These are phyloP conservation scores for Cicer cuneatum DNA, from an alignment of 306 rosid genomes.

Conservation along the genomic window DNA sequence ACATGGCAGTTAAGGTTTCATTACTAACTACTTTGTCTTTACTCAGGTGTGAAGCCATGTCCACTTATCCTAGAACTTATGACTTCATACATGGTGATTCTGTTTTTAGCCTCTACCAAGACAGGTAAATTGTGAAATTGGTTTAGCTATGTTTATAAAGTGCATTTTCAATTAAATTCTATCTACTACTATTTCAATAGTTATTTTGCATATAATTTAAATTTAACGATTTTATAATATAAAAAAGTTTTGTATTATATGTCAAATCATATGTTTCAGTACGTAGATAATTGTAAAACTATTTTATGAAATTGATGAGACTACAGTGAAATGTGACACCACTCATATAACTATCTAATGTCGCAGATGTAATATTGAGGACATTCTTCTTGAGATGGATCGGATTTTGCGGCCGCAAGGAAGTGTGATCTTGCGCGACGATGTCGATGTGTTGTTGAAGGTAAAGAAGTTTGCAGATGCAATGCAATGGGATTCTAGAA, in stretches of 20 bases:
- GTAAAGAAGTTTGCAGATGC: conserved; percentile 57
- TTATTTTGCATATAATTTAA: not conserved
- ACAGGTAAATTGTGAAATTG: conserved; percentile 59
- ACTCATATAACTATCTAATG: too few species aligned
- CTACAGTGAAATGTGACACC: too few species aligned
- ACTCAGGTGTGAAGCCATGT: conserved; percentile 95
- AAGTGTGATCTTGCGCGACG: conserved; percentile 75
- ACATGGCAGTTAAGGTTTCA: conserved; percentile 31
- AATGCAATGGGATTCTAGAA: conserved; percentile 77
- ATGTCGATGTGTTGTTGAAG: conserved; percentile 70
- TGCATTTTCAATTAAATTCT: too few species aligned
- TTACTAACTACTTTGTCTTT: conserved; percentile 37
- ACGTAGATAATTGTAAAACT: too few species aligned
- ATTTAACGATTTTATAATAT: too few species aligned
- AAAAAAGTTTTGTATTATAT: too few species aligned
- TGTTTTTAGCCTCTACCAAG: conserved; percentile 70
- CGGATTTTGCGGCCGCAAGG: conserved; percentile 85
- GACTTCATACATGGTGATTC: conserved; percentile 93
- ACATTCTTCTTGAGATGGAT: conserved; percentile 88
- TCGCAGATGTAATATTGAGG: conserved; percentile 65
- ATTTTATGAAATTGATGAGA: too few species aligned
- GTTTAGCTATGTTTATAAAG: not conserved
- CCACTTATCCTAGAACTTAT: conserved; percentile 88
- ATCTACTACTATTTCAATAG: not conserved
- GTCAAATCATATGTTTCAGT: too few species aligned